A percentile compares a stretch with the other conserved stretches of the same genome.
phyloP scores from a whole-genome alignment of 306 rosid species.

The Amphicarpaea edgeworthii region DNA sequence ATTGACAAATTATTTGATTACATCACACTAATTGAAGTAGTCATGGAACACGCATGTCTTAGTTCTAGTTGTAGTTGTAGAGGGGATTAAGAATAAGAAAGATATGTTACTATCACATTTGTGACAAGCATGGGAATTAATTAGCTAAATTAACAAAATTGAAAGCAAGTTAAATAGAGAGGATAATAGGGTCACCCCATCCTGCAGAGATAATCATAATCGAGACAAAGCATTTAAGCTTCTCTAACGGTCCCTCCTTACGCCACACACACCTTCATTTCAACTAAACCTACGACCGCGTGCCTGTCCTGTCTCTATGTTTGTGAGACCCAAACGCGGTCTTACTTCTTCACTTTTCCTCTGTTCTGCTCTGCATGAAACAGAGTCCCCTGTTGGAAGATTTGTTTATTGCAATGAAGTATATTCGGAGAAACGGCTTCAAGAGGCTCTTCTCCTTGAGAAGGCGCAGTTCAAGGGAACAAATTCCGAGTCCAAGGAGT shows the following conservation, averaged over 20 bases:
- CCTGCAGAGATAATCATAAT: too few relatives aligned
- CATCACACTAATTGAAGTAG: slow-evolving; percentile 32
- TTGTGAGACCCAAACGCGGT: slow-evolving; percentile 17
- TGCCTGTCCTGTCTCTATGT: slow-evolving; percentile 28
- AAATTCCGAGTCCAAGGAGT: slow-evolving; percentile 41
- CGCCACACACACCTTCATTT: slow-evolving; percentile 34
- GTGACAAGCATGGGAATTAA: slow-evolving; percentile 2
- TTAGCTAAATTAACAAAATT: slow-evolving; percentile 4
- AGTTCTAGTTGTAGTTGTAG: too few relatives aligned
- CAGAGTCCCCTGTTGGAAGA: slow-evolving; percentile 52
- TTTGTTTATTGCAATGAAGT: slow-evolving; percentile 62
- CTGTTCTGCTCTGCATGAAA: slow-evolving; percentile 55
- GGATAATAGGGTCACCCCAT: slow-evolving; percentile 28
- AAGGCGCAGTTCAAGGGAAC: slow-evolving; percentile 60
- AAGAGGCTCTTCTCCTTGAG: slow-evolving; percentile 81
- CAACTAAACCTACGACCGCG: not conserved
- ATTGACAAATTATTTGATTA: slow-evolving; percentile 16
- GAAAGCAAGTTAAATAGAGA: slow-evolving; percentile 32
- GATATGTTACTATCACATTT: not conserved
- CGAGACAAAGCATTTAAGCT: slow-evolving; percentile 50
- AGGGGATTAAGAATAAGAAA: not conserved
- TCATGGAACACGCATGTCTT: slow-evolving; percentile 32
- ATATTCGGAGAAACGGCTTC: slow-evolving; percentile 69
- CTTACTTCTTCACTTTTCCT: slow-evolving; percentile 15
- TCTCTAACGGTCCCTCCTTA: slow-evolving; percentile 39